Evolutionary conservation across 805 yeast species (phyloP).

Genomic region (Candida boleticola): DNA sequence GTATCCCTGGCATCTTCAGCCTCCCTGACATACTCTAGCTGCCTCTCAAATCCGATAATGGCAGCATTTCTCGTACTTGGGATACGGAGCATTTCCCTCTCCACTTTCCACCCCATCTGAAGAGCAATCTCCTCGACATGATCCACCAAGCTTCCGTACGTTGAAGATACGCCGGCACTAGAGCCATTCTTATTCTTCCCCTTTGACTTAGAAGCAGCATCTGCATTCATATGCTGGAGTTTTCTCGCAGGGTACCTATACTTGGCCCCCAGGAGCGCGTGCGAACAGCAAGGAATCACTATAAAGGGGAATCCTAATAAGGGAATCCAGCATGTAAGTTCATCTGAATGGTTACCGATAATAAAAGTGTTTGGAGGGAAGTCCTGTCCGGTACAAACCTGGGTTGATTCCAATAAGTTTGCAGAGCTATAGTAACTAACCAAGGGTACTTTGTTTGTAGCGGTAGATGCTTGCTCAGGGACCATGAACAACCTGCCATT

Average conservation of each 20-base stretch:
- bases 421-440: conserved; percentile 56
- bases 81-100: conserved; percentile 83
- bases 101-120: conserved; percentile 78
- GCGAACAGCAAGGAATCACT: conserved; percentile 95
- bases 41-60: conserved; percentile 59
- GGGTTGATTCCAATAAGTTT: conserved; percentile 47
- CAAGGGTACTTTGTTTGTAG: conserved; percentile 30
- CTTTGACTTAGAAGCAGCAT: not conserved
- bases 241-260: conserved; percentile 56
- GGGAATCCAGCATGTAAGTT: conserved; percentile 94
- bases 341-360: conserved; percentile 95
- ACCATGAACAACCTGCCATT: conserved; percentile 63
- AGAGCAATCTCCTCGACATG: conserved; percentile 71
- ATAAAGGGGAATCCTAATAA: conserved; percentile 80
- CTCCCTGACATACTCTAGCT: conserved; percentile 21
- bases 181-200: conserved; percentile 4
- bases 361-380: conserved; percentile 72
- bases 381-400: conserved; percentile 57
- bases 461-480: conserved; percentile 30
- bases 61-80: conserved; percentile 96
- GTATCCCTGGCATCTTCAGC: conserved; percentile 31
- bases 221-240: not conserved
- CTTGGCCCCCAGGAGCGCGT: conserved; percentile 74
- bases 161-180: conserved; percentile 39
- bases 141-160: conserved; percentile 83